Evolutionary conservation across 192 early-diverging fungal species (phyloP).

Genomic region (Podila horticola): DNA sequence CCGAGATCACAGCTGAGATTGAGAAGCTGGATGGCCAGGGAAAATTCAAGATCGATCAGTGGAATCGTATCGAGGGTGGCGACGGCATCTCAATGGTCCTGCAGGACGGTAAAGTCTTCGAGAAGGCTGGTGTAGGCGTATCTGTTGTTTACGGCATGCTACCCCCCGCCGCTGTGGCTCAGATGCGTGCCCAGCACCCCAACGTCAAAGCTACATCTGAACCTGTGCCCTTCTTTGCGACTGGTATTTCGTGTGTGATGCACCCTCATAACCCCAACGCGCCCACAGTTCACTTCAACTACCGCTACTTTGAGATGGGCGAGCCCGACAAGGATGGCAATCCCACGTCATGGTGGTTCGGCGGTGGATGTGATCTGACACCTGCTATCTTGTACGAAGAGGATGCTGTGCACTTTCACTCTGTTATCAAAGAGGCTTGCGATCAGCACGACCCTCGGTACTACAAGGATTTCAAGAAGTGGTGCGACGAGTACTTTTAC

Average conservation of each 20-base stretch:
- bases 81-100: slow-evolving; percentile 93
- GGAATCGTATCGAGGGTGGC: slow-evolving; percentile 93
- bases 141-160: slow-evolving; percentile 89
- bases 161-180: slow-evolving; percentile 76
- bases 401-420: slow-evolving; percentile 95
- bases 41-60: slow-evolving; percentile 79
- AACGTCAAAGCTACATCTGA: slow-evolving; percentile 65
- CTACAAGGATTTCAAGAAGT: slow-evolving; percentile 93
- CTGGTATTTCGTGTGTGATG: slow-evolving; percentile 91
- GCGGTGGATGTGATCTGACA: slow-evolving; percentile 96
- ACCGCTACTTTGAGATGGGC: slow-evolving; percentile 95
- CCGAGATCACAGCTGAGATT: slow-evolving; percentile 75
- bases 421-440: slow-evolving; percentile 90
- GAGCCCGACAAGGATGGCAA: slow-evolving; percentile 60
- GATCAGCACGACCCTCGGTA: slow-evolving; percentile 85
- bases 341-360: slow-evolving; percentile 92
- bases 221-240: slow-evolving; percentile 84
- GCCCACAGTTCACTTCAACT: slow-evolving; percentile 98
- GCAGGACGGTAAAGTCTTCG: slow-evolving; percentile 92
- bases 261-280: slow-evolving; percentile 96
- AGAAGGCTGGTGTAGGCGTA: slow-evolving; percentile 98
- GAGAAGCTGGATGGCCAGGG: slow-evolving; percentile 69
- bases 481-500: slow-evolving; percentile 97
- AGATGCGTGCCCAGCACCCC: slow-evolving; percentile 91
- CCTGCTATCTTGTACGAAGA: slow-evolving; percentile 91